Percentiles rank a stretch among this genome's conserved stretches.
phyloP scores from a whole-genome alignment of 345 rosid genomes.

The Stellera chamaejasme region DNA sequence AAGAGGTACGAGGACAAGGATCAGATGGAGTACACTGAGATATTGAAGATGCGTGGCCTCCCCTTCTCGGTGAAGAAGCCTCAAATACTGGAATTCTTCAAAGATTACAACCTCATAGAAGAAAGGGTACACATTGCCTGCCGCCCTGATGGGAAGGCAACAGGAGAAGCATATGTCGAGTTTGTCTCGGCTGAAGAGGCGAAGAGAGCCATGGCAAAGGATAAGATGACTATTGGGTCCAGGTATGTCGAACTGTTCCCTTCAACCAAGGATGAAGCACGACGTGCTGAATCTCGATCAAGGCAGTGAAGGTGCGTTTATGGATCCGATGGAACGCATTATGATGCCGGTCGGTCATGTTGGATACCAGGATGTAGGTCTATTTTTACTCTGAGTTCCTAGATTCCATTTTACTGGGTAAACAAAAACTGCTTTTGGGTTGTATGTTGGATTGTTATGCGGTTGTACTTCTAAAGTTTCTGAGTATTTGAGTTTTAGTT shows the following conservation, averaged over 20 bases:
- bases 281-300: constrained; percentile 86
- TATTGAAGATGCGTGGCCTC: constrained; percentile 86
- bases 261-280: constrained; percentile 70
- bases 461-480: too few relatives aligned
- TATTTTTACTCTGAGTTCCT: too few relatives aligned
- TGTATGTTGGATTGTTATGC: too few relatives aligned
- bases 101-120: constrained; percentile 48
- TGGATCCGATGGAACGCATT: background rate
- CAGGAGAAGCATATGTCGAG: constrained; percentile 88
- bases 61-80: constrained; percentile 71
- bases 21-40: constrained; percentile 68
- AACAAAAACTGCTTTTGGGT: too few relatives aligned
- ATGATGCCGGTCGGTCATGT: background rate
- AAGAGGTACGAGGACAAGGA: constrained; percentile 66
- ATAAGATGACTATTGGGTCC: constrained; percentile 83
- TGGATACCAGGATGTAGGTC: too few relatives aligned
- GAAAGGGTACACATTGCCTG: constrained; percentile 70
- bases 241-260: constrained; percentile 91
- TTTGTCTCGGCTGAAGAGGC: constrained; percentile 75
- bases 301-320: constrained; percentile 41
- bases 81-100: constrained; percentile 62
- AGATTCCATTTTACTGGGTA: too few relatives aligned
- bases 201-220: constrained; percentile 74
- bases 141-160: constrained; percentile 90
- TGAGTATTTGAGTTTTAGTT: too few relatives aligned